Conservation (phyloP, 1,139 yeast species). For the Oligophagozyma castellii region DNA sequence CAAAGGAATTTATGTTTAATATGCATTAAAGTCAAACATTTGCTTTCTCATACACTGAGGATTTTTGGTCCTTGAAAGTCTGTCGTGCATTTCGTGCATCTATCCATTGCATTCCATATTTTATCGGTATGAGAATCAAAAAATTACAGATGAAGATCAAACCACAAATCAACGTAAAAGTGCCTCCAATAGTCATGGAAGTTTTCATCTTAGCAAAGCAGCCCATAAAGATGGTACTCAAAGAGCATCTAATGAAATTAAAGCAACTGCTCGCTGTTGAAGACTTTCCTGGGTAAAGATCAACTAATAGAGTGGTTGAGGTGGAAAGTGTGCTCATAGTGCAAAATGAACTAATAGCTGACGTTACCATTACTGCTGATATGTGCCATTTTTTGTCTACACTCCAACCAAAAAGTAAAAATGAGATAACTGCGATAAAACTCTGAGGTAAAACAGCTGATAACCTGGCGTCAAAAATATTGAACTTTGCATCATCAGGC, state of each 20-base stretch:
- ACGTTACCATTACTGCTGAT: constrained; percentile 41
- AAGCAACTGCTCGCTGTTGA: constrained; percentile 51
- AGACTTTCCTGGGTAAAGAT: constrained; percentile 42
- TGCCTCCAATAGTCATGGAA: constrained; percentile 46
- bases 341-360: constrained; percentile 41
- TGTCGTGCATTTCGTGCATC: constrained; percentile 8
- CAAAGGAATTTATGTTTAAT: no score
- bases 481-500: constrained; percentile 24
- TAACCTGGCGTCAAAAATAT: constrained; percentile 37
- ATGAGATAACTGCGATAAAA: constrained; percentile 26
- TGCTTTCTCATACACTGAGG: no score
- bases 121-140: constrained; percentile 20
- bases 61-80: constrained; percentile 1
- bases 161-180: constrained; percentile 41
- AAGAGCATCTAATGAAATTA: constrained; percentile 46
- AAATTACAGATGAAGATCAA: constrained; percentile 17
- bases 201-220: constrained; percentile 43
- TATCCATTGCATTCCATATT: constrained; percentile 23
- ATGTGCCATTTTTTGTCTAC: constrained; percentile 36
- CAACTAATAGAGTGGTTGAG: constrained; percentile 44
- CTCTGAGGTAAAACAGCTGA: constrained; percentile 28
- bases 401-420: constrained; percentile 61
- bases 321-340: constrained; percentile 39
- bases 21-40: no score
- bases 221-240: constrained; percentile 51